Base-by-base conservation (phyloP, 805 yeast species). In the Cyberlindnera veronae region DNA sequence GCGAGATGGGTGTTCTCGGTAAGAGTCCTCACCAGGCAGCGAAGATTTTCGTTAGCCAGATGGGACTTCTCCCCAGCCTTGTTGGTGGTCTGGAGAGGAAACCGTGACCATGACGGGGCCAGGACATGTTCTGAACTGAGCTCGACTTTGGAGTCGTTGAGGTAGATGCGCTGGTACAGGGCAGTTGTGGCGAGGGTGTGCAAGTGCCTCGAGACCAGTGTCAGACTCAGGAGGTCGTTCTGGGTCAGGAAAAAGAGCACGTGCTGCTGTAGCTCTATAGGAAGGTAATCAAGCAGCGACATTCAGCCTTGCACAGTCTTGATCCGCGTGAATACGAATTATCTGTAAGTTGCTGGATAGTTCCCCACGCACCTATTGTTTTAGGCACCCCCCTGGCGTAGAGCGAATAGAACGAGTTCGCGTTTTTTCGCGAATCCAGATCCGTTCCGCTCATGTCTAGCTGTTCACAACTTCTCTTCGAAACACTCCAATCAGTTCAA, bases 101-200 rank as follows among this genome's bases (percentile, higher is more conserved):
- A 46, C 30, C 62, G 50, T 5, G 71, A 53, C 73, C 73, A 68
- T 20, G 64, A 62, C 10, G 68, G 58, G 2, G 72, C 71, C 24
- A 68, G 41, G 31, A 48, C 46, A 49, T 62, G 58, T 8, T 54
- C 54, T 22, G 59, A 60, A 15, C 67, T 61, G 26, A 48, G 47
- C 16, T 67, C 70, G n/a, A 68, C 66, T 20, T 55, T 58, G 13
- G 70, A 63, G 42, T 68, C 72, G 41, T 68, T 68, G 16, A 68
- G 50, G 41, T 68, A 68, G 6, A 68, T 61, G 36, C 62, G 53
- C 23, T 64, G 54, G 44, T 68, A 68, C 8, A 68, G 38, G 11
- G 61, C 40, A 30, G 54, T 53, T 4, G 57, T 54, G 1, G 68
- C 63, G 3, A 68, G 42, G 18, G 48, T 38, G 34, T 67, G 47